Percentiles rank a stretch among this genome's conserved stretches.
Evolutionary conservation across 2,329 filamentous ascomycete species (phyloP).

Genomic region (Xenosphaeropsis pyriputrescens): DNA sequence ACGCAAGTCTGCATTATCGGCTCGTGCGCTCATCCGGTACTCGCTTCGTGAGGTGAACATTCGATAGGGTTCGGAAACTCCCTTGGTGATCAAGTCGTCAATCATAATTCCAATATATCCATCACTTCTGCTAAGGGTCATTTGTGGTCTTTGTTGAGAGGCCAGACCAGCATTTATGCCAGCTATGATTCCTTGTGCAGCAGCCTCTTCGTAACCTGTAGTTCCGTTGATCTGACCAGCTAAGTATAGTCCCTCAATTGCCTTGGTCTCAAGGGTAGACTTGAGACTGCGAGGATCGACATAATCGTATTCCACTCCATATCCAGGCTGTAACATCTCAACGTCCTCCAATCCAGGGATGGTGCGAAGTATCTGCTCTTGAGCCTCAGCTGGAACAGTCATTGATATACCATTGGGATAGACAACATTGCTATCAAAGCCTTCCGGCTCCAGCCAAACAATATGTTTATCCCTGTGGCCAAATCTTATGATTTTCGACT

Average conservation of each 20-base stretch:
- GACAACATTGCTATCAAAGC: conserved; percentile 76
- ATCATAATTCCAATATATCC: conserved; percentile 99
- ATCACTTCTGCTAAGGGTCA: conserved; percentile 66
- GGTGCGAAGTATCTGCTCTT: conserved; percentile 72
- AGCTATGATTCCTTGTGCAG: conserved; percentile 81
- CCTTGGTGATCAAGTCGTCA: conserved; percentile 92
- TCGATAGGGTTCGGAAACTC: conserved; percentile 89
- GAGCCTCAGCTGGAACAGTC: conserved; percentile 82
- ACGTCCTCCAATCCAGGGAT: conserved; percentile 81
- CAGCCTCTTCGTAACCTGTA: conserved; percentile 94
- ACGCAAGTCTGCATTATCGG: conserved; percentile 85
- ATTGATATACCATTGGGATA: conserved; percentile 97
- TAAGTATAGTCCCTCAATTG: conserved; percentile 75
- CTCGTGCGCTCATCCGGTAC: conserved; percentile 81
- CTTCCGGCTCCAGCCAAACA: conserved; percentile 95
- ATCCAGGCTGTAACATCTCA: conserved; percentile 85
- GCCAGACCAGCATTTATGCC: conserved; percentile 89
- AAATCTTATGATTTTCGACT: conserved; percentile 88
- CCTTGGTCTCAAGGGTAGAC: conserved; percentile 87
- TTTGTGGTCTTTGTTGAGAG: conserved; percentile 46
- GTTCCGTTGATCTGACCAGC: conserved; percentile 98
- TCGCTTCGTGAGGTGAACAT: conserved; percentile 98
- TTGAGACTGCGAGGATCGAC: conserved; percentile 82
- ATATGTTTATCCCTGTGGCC: conserved; percentile 68
- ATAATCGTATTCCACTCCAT: conserved; percentile 98